Base-by-base conservation (phyloP, 2,329 filamentous ascomycete genomes). In the Neonectria magnoliae region DNA sequence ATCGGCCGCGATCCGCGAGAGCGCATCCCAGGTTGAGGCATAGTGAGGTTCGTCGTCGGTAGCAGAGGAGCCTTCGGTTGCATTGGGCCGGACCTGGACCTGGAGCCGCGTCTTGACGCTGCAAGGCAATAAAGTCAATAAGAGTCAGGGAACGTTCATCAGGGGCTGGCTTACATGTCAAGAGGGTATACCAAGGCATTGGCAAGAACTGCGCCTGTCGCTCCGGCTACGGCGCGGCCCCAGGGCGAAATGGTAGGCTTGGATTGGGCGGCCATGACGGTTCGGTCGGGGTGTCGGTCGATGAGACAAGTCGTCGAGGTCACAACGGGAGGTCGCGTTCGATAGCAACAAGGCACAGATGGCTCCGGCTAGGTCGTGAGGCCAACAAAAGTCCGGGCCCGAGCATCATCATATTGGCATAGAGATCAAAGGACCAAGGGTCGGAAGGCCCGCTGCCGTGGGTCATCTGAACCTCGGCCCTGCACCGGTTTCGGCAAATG, bases 21-120 rank as follows among this genome's bases (percentile, higher is more conserved):
- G 90, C 31, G 96, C 96, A 80, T 99, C 93, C 83, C 93, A 85
- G 10, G 94, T 95, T 56, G 93, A 95, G 44, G 88, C 85, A 80
- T 99, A 99, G 81, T 97, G 93, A 60, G 87, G 85, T 54, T 71
- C 72, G 42, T 90, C 84, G 66, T 76, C 77, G 45, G 77, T 75
- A 44, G n/a, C 10, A 20, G 77, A 85, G 73, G 61, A 74, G 68
- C 81, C 83, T 63, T 83, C 80, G 33, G 81, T 76, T 51, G 85
- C 84, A 66, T 94, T 97, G 58, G 72, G 64, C n/a, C 65, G 63
- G 47, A 97, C 90, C 80, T 99, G 96, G 31, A 98, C 95, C 81
- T 99, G 96, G 33, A 99, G 87, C 63, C 94, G 91, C 53, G 96
- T 99, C 83, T 99, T 99, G 73, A 99, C 93, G 73, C 94, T 98